Percentiles rank a stretch among this genome's conserved stretches.
Conservation (phyloP, 768 basidiomycete species). For the Lanmaoa pseudosensibilis region DNA sequence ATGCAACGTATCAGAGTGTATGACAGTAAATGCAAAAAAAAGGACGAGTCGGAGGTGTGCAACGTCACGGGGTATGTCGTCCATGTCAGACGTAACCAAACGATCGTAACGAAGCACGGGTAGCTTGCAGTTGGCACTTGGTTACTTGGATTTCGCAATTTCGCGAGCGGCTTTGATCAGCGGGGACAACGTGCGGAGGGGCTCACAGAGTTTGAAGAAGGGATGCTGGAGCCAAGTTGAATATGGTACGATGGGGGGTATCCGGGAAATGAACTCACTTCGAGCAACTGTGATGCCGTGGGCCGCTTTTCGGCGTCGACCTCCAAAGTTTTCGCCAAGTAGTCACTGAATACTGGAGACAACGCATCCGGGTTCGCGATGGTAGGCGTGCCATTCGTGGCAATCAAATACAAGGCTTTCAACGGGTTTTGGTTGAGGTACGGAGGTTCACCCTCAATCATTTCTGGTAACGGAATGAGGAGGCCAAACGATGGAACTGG, state of each 20-base stretch:
- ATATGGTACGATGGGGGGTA: not conserved
- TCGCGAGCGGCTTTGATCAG: conserved; percentile 92
- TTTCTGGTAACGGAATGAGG: conserved; percentile 53
- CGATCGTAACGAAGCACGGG: not conserved
- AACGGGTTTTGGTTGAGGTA: conserved; percentile 96
- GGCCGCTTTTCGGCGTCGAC: conserved; percentile 96
- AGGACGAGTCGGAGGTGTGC: not conserved
- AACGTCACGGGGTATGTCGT: conserved; percentile 12
- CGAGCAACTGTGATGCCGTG: conserved; percentile 74
- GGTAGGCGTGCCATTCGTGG: conserved; percentile 95
- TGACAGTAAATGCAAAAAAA: conserved; percentile 21
- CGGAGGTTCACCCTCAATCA: conserved; percentile 98
- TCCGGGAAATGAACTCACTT: conserved; percentile 45
- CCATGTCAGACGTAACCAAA: conserved; percentile 1
- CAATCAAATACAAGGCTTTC: conserved; percentile 96
- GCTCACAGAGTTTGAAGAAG: conserved; percentile 88
- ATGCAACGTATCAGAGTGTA: conserved; percentile 20
- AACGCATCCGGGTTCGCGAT: conserved; percentile 87
- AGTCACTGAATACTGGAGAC: conserved; percentile 82
- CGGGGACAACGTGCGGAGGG: conserved; percentile 80
- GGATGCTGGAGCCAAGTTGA: conserved; percentile 54
- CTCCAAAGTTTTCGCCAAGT: conserved; percentile 83
- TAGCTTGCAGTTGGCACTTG: not conserved
- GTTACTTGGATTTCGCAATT: conserved; percentile 62
- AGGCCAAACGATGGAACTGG: not conserved